These are phyloP conservation scores for Trichocomaceae sp. DNA, from an alignment of 2,329 filamentous ascomycete genomes.

Conservation along the genomic window DNA sequence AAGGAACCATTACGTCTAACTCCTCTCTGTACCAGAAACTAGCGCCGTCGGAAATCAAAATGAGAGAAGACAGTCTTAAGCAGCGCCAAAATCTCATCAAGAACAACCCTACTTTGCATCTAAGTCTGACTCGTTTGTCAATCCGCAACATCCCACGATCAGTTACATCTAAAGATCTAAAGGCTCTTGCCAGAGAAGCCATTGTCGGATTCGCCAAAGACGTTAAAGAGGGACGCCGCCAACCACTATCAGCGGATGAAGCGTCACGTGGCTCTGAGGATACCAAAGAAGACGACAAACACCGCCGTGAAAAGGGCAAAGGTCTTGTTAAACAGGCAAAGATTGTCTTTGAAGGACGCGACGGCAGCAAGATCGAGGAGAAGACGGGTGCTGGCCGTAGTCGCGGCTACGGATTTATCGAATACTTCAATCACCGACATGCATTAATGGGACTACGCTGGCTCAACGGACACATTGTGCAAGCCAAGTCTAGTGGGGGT, in stretches of 20 bases:
- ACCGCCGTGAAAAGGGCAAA: slow-evolving; percentile 74
- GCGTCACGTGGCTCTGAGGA: slow-evolving; percentile 69
- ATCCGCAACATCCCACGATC: slow-evolving; percentile 84
- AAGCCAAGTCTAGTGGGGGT: slow-evolving; percentile 22
- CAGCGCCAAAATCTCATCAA: slow-evolving; percentile 89
- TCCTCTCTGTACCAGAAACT: slow-evolving; percentile 72
- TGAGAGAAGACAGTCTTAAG: slow-evolving; percentile 78
- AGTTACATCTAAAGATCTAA: slow-evolving; percentile 78
- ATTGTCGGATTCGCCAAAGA: slow-evolving; percentile 90
- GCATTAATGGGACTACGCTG: slow-evolving; percentile 91
- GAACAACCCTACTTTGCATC: slow-evolving; percentile 78
- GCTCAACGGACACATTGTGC: slow-evolving; percentile 71
- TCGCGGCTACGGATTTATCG: slow-evolving; percentile 93
- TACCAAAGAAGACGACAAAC: slow-evolving; percentile 71
- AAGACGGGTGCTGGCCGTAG: slow-evolving; percentile 70
- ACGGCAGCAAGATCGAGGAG: slow-evolving; percentile 78
- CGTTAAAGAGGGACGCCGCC: slow-evolving; percentile 68
- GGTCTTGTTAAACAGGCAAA: slow-evolving; percentile 89
- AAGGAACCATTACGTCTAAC: slow-evolving; percentile 73
- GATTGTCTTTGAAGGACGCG: slow-evolving; percentile 81
- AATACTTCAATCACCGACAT: slow-evolving; percentile 89
- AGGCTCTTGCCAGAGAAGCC: slow-evolving; percentile 83
- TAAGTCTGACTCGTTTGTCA: slow-evolving; percentile 84
- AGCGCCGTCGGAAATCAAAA: slow-evolving; percentile 70
- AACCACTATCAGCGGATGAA: slow-evolving; percentile 85